Percentiles rank a stretch among this genome's conserved stretches.
These are phyloP conservation scores for Boeremia exigua DNA, from an alignment of 2,329 filamentous ascomycete species.

Conservation along the genomic window DNA sequence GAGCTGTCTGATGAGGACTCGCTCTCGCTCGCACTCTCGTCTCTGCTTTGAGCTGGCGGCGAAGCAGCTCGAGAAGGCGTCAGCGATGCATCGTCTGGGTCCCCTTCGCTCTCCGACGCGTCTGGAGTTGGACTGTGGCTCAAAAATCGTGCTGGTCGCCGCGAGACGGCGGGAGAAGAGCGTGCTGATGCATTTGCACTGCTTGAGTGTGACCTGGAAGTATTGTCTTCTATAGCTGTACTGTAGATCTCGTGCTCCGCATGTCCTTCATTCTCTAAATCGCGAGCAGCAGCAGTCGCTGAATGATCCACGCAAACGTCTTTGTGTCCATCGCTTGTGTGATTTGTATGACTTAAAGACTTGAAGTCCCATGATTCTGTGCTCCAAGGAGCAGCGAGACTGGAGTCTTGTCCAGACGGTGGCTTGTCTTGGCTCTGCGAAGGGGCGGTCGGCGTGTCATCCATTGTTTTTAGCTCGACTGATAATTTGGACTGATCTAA, in stretches of 20 bases:
- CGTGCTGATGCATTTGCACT: slow-evolving; percentile 23
- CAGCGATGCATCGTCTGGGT: slow-evolving; percentile 14
- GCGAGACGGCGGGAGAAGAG: slow-evolving; percentile 29
- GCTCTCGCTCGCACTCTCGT: slow-evolving; percentile 13
- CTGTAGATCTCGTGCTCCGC: slow-evolving; percentile 12
- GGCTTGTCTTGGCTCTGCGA: slow-evolving; percentile 1
- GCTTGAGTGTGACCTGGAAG: slow-evolving; percentile 16
- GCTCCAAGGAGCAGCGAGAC: slow-evolving; percentile 6
- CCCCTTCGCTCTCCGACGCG: slow-evolving; percentile 24
- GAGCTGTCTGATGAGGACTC: slow-evolving; percentile 21
- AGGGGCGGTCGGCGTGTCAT: neutral
- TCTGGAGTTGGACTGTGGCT: slow-evolving; percentile 33
- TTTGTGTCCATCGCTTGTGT: neutral
- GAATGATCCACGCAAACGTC: neutral
- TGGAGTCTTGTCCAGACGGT: neutral
- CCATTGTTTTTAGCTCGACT: too few species aligned
- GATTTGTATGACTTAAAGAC: neutral
- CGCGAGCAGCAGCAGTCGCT: neutral
- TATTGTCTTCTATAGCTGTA: slow-evolving; percentile 10
- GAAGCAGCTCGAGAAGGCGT: slow-evolving; percentile 7
- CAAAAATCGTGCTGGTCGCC: slow-evolving; percentile 29
- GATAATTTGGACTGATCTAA: neutral
- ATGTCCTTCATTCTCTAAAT: slow-evolving; percentile 12
- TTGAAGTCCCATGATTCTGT: slow-evolving; percentile 15
- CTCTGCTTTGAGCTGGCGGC: neutral